Base-by-base conservation (phyloP, 2,329 filamentous ascomycete species). In the Magnaporthales sp. region DNA sequence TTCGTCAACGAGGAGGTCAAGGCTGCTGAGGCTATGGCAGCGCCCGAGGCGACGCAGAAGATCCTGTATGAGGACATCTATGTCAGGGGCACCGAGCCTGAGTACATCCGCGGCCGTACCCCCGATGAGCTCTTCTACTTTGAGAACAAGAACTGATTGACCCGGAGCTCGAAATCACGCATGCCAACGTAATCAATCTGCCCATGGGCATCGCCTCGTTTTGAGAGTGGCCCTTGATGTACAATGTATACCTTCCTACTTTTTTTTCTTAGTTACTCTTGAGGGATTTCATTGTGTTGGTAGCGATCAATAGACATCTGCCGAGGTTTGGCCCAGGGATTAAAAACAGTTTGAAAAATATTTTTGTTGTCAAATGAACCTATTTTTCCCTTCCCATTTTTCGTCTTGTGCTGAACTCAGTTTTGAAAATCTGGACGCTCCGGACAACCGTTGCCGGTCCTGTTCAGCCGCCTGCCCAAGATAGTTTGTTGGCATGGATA, bases 41-140 rank as follows among this genome's bases (percentile, higher is more conserved):
- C 82, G 62, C 95, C 95, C 31, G 92, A 96, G 63, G 78, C 90
- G 67, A 96, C 86, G 69, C 82, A 89, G 66, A 86, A 92, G 80
- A 95, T 95, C 73, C 85, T 99, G 73, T 99, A 86, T 79, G 94
- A 99, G 88, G 94, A 97, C 79, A 96, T 97, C 78, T 98, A 97
- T 80, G 93, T 93, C 74, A 84, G 85, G 71, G 94, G 94, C 72
- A 90, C 86, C 69, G 94, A 97, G 87, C 93, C 93, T 67, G 82
- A 88, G 75, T 97, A 90, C 84, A 86, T 97, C 81, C 88, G 93
- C 73, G 94, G 94, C 73, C 87, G 94, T 70, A 93, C 90, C 68
- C 86, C 90, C 66, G 93, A 98, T 76, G 95, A 98, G 90, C 94
- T 93, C 81, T 95, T 89, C 82, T 97, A 96, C 84, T 97, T 92